Conservation (phyloP, 2,329 filamentous ascomycete genomes). For the Leptographium procerum region DNA sequence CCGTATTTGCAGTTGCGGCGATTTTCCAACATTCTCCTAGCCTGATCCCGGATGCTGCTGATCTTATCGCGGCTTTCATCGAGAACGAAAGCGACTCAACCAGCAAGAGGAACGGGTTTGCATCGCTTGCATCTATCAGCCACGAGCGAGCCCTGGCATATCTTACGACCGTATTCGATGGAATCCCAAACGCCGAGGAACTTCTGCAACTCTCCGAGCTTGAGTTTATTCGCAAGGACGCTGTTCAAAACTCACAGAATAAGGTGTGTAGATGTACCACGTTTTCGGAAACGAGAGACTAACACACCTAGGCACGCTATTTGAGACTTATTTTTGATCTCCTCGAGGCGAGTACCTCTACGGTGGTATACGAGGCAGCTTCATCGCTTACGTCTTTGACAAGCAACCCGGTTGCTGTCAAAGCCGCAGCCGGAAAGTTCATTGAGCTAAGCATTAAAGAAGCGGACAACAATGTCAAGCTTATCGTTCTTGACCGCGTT, state of each 20-base stretch:
- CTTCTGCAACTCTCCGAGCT: slow-evolving; percentile 86
- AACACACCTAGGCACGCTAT: slow-evolving; percentile 58
- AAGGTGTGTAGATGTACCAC: slow-evolving; percentile 48
- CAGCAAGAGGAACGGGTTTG: slow-evolving; percentile 96
- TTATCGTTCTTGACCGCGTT: slow-evolving; percentile 92
- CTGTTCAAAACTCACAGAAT: slow-evolving; percentile 86
- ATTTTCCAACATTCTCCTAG: slow-evolving; percentile 85
- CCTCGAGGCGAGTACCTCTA: slow-evolving; percentile 83
- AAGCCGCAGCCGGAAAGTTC: slow-evolving; percentile 90
- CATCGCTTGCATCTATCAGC: slow-evolving; percentile 78
- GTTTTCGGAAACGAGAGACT: not conserved
- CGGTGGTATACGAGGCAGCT: slow-evolving; percentile 93
- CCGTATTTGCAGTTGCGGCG: slow-evolving; percentile 85
- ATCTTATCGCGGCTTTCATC: slow-evolving; percentile 82
- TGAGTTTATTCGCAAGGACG: slow-evolving; percentile 96
- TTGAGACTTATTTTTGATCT: slow-evolving; percentile 92
- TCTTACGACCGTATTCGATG: slow-evolving; percentile 79
- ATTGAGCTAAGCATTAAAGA: slow-evolving; percentile 97
- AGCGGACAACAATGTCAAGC: slow-evolving; percentile 97
- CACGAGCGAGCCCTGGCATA: slow-evolving; percentile 88
- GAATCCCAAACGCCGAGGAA: slow-evolving; percentile 88
- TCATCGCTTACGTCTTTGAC: slow-evolving; percentile 90
- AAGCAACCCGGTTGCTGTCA: slow-evolving; percentile 93
- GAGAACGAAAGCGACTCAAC: slow-evolving; percentile 85
- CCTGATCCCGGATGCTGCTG: slow-evolving; percentile 88